Evolutionary conservation across 495 filamentous ascomycete species (phyloP).

Genomic region (Opeltia flavorubescens): DNA sequence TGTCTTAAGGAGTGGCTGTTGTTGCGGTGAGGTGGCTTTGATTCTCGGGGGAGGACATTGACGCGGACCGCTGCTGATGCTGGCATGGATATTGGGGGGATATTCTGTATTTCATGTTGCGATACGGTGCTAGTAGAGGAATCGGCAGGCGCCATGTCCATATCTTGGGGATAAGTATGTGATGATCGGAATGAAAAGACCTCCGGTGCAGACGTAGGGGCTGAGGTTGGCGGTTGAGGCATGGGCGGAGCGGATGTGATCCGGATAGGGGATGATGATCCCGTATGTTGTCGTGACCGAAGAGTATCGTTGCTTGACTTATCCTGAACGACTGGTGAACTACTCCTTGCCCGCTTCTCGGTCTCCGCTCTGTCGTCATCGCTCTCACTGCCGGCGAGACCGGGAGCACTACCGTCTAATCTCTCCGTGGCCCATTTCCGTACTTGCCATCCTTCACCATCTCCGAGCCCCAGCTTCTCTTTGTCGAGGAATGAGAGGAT

Average conservation of each 20-base stretch:
- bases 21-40: constrained; percentile 38
- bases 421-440: constrained; percentile 76
- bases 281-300: constrained; percentile 20
- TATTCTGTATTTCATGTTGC: constrained; percentile 11
- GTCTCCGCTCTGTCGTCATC: constrained; percentile 56
- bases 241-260: constrained; percentile 31
- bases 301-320: constrained; percentile 31
- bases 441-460: constrained; percentile 70
- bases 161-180: constrained; percentile 53
- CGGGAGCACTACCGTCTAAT: constrained; percentile 42
- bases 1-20: constrained; percentile 23
- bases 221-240: constrained; percentile 10
- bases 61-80: constrained; percentile 33
- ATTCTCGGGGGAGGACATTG: constrained; percentile 36
- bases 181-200: constrained; percentile 62
- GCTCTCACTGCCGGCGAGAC: constrained; percentile 39
- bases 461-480: constrained; percentile 57
- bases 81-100: constrained; percentile 17
- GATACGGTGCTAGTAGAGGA: constrained; percentile 15
- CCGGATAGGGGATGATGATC: constrained; percentile 27
- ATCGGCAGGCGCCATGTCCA: constrained; percentile 44
- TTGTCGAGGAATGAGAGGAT: constrained; percentile 70
- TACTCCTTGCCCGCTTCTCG: constrained; percentile 38
- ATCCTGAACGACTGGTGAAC: constrained; percentile 47
- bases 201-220: constrained; percentile 20